Base-by-base conservation (phyloP, 2,329 filamentous ascomycete genomes). In the Penicillium brevicompactum region DNA sequence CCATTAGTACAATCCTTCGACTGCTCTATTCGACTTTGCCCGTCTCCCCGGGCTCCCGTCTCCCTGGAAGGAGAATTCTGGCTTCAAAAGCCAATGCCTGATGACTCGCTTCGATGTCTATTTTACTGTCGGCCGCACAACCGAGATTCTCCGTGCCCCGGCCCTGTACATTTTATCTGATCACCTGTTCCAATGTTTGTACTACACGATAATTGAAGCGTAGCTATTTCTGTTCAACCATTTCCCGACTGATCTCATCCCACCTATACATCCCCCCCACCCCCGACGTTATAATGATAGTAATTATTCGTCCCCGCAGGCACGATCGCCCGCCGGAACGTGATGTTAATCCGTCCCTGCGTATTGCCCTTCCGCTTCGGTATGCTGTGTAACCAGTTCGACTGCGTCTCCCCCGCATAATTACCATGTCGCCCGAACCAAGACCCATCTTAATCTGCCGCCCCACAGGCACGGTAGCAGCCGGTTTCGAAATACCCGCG, bases 211-310 rank as follows among this genome's bases (percentile, higher is more conserved):
- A 38, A 22, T 22, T 46, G 44, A 16, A 38, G 10, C 4, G 16
- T 22, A 30, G 11, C 38, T 48, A 37, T 44, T 34, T 34, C 30
- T 37, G 49, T 22, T 10, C 30, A 34, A 63, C 56, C 67, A 70
- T 70, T 44, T 57, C 52, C 46, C 52, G 51, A 31, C 41, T 76
- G 45, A 59, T 70, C 16, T 76, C 77, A 69, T 89, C 80, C 90
- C 90, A 92, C 64, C 80, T 81, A 70, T 85, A 88, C n/a, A 87
- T 82, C 1, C 77, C 80, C 80, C 1, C 90, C 89, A 38, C 73
- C 80, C 0, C 90, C 89, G 48, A 92, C 87, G 74, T 93, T 93
- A 74, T 93, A 93, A 67, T 86, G 84, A 71, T 93, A 92, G 71
- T 93, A 92, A 71, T 93, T 93, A 65, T 91, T 87, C 27, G 89